A percentile compares a stretch with the other conserved stretches of the same genome.
Conservation (phyloP, 2,329 filamentous ascomycete genomes). For the Aureobasidium sp. region DNA sequence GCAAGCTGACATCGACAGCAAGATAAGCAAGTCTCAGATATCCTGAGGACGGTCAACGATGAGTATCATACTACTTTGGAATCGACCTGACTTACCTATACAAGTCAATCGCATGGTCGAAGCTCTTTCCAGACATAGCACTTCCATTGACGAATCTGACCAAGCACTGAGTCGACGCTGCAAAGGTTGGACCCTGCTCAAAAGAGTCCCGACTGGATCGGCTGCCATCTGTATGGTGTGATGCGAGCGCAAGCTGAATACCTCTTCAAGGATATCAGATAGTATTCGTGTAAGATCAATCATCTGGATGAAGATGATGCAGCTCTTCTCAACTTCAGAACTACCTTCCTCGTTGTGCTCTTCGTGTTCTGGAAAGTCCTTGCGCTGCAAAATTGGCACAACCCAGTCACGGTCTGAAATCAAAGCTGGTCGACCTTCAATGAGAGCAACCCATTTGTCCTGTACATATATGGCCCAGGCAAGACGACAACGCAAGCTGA, state of each 20-base stretch:
- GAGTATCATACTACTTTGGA: not conserved
- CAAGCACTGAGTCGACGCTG: slow-evolving; percentile 24
- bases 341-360: slow-evolving; percentile 25
- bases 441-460: slow-evolving; percentile 25
- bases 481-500: slow-evolving; percentile 25
- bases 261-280: slow-evolving; percentile 20
- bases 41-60: slow-evolving; percentile 22
- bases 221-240: slow-evolving; percentile 18
- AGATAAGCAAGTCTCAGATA: slow-evolving; percentile 42
- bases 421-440: slow-evolving; percentile 25
- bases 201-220: slow-evolving; percentile 18
- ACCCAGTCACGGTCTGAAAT: slow-evolving; percentile 24
- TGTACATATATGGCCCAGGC: slow-evolving; percentile 27
- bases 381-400: slow-evolving; percentile 20
- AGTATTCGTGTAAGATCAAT: slow-evolving; percentile 23
- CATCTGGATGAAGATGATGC: slow-evolving; percentile 27
- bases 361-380: slow-evolving; percentile 27
- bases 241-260: slow-evolving; percentile 22
- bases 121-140: slow-evolving; percentile 24
- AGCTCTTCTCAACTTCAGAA: slow-evolving; percentile 25
- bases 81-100: slow-evolving; percentile 23
- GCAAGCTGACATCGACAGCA: slow-evolving; percentile 40
- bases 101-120: slow-evolving; percentile 26
- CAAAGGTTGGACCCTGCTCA: slow-evolving; percentile 23
- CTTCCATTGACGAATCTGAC: slow-evolving; percentile 22